Evolutionary conservation across 2,329 filamentous ascomycete genomes (phyloP), one percentile per base, ranked within the genome.

Genomic region (Venturia nashicola): DNA sequence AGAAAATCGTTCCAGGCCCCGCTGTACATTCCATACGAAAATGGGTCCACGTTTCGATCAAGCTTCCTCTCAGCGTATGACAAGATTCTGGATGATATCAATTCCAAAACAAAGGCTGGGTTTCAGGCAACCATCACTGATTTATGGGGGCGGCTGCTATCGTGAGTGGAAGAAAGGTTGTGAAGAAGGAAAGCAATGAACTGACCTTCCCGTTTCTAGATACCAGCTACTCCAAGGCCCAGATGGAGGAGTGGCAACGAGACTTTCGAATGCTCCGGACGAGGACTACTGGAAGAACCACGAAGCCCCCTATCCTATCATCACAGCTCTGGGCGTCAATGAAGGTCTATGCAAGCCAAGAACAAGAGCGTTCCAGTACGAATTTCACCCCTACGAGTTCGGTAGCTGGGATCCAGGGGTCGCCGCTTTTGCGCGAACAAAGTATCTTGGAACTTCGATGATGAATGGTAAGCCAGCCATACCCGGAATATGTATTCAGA

Each of bases 311-410:
- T 79, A 74, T 62, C 78, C 78, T 3, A 76, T 80, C 64, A 76
- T 80, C 48, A 78, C 77, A 1, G 70, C 76, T 4, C 67, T 76
- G 9, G 74, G 74, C n/a, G 71, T 74, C 32, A 77, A 80, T 20
- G 81, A 89, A 60, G 75, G 64, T 23, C 27, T 63, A 5, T 80
- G 78, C 67, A 34, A 61, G 1, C 74, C 73, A 6, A 67, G 64
- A 1, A 34, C 65, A n/a, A 86, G 86, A 72, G 81, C 82, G 14
- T 85, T 84, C 57, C 79, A 84, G 34, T 88, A 82, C 68, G 86
- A 89, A 68, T 84, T 88, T 72, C 80, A 78, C 65, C 84, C 86
- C 1, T 88, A 80, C 73, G 86, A 89, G 71, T 83, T 87, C 66
- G 86, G 86, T 66, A 81, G 79, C 20, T 88, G 81, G 75, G 86